Percentiles rank a stretch among this genome's conserved stretches.
Evolutionary conservation across 495 filamentous ascomycete genomes (phyloP).

Genomic region (Neurospora sp.): DNA sequence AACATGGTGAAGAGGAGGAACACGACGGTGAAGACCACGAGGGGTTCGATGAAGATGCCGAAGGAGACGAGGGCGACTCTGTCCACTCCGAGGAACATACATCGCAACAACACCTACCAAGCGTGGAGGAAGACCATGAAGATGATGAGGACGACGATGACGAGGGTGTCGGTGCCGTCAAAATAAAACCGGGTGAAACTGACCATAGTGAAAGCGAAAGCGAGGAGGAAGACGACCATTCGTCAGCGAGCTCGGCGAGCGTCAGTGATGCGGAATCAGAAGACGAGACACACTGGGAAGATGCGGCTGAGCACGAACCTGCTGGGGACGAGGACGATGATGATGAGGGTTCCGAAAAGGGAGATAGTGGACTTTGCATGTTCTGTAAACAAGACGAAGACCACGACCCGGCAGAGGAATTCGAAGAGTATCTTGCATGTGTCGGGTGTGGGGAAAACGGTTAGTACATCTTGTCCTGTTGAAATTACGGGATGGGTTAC

Average conservation of each 20-base stretch:
- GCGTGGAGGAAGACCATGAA: slow-evolving; percentile 21
- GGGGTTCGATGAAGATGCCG: slow-evolving; percentile 31
- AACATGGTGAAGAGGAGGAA: slow-evolving; percentile 36
- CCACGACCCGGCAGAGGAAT: slow-evolving; percentile 77
- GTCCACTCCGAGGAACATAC: neutral
- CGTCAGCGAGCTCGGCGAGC: slow-evolving; percentile 12
- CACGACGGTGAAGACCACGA: slow-evolving; percentile 29
- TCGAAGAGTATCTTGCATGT: slow-evolving; percentile 76
- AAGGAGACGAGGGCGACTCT: slow-evolving; percentile 31
- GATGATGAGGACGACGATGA: slow-evolving; percentile 41
- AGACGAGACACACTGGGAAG: slow-evolving; percentile 44
- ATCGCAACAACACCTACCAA: slow-evolving; percentile 27
- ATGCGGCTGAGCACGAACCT: slow-evolving; percentile 39
- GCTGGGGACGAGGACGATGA: slow-evolving; percentile 59
- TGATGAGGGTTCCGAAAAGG: slow-evolving; percentile 47
- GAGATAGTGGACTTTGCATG: slow-evolving; percentile 58
- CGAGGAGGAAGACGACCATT: slow-evolving; percentile 17
- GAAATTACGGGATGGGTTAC: slow-evolving; percentile 10
- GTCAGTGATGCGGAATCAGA: slow-evolving; percentile 31
- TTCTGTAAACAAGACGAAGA: slow-evolving; percentile 80
- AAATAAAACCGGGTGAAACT: slow-evolving; percentile 49
- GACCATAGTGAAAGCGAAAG: slow-evolving; percentile 35
- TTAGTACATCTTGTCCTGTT: slow-evolving; percentile 40
- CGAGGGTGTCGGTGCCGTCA: slow-evolving; percentile 69
- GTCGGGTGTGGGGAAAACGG: slow-evolving; percentile 78